Conservation (phyloP, 2,329 filamentous ascomycete species). For the Neofusicoccum ribis region DNA sequence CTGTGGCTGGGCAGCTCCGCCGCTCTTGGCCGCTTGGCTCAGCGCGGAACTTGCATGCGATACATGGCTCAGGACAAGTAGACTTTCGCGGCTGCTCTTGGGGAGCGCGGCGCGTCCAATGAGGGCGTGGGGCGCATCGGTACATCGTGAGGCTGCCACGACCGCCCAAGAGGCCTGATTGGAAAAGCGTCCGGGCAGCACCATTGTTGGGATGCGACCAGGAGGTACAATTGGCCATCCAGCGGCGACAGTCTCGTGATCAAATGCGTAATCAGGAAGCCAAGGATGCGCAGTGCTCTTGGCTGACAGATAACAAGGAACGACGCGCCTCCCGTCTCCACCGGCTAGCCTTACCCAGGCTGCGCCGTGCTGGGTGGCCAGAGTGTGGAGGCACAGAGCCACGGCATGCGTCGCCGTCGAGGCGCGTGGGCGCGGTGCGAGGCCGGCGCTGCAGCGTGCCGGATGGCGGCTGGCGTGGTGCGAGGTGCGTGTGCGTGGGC, state of each 20-base stretch:
- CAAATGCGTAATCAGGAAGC: constrained; percentile 8
- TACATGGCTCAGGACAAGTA: not conserved
- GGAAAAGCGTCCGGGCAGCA: not conserved
- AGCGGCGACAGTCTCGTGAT: constrained; percentile 4
- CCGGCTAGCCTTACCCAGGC: not conserved
- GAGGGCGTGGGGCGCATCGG: not conserved
- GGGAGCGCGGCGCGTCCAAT: not conserved
- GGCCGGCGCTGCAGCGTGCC: not conserved
- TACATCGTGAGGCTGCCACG: not conserved
- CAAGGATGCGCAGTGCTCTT: constrained; percentile 16
- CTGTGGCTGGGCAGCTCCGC: constrained; percentile 9
- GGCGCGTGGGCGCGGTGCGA: not conserved
- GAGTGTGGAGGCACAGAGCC: not conserved
- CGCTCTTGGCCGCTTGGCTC: constrained; percentile 3
- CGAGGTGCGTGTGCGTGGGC: not conserved
- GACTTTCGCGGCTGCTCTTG: not conserved
- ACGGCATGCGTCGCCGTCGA: not conserved
- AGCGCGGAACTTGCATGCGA: not conserved
- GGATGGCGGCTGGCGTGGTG: not conserved
- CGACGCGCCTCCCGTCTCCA: constrained; percentile 2
- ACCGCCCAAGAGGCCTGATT: not conserved
- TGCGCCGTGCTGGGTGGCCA: not conserved
- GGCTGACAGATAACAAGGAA: constrained; percentile 17
- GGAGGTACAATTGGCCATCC: not conserved
- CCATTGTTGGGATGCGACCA: not conserved